Evolutionary conservation across 768 basidiomycete genomes (phyloP).

Genomic region (Pleurotus cornucopiae): DNA sequence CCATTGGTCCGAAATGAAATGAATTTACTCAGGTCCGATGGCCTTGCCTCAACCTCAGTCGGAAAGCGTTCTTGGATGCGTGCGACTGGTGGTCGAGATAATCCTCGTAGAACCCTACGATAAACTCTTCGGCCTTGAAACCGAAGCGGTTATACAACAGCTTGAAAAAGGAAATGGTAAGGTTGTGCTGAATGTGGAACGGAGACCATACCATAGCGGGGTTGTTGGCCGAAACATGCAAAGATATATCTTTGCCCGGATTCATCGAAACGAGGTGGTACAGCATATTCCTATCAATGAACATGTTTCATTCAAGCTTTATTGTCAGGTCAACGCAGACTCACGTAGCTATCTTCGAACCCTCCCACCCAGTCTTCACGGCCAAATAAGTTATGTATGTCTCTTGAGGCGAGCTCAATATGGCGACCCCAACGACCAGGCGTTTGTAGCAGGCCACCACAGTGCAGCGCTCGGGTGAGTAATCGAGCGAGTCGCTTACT

Average conservation of each 20-base stretch:
- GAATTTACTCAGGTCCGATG: too few species aligned
- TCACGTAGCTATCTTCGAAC: slow-evolving; percentile 73
- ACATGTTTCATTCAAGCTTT: not conserved
- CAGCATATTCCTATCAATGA: slow-evolving; percentile 58
- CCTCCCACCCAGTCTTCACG: slow-evolving; percentile 80
- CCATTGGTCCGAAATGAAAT: too few species aligned
- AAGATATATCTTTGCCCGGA: slow-evolving; percentile 71
- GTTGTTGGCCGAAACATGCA: slow-evolving; percentile 80
- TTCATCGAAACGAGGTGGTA: slow-evolving; percentile 71
- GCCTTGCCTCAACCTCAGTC: slow-evolving; percentile 58
- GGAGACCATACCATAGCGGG: slow-evolving; percentile 60
- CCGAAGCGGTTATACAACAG: slow-evolving; percentile 82
- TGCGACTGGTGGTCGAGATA: slow-evolving; percentile 69
- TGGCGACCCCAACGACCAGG: slow-evolving; percentile 69
- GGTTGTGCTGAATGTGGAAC: too few species aligned
- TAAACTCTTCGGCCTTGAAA: slow-evolving; percentile 83
- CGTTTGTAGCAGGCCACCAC: slow-evolving; percentile 70
- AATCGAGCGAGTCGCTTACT: slow-evolving; percentile 72
- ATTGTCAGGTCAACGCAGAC: slow-evolving; percentile 9
- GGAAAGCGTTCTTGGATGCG: slow-evolving; percentile 78
- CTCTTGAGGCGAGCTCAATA: slow-evolving; percentile 74
- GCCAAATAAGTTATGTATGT: slow-evolving; percentile 82
- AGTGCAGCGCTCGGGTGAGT: slow-evolving; percentile 67
- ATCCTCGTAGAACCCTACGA: slow-evolving; percentile 76
- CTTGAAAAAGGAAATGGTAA: slow-evolving; percentile 26